These are phyloP conservation scores for Saprolegnia parasitica DNA, from an alignment of 352 stramenopile genomes.

Conservation along the genomic window DNA sequence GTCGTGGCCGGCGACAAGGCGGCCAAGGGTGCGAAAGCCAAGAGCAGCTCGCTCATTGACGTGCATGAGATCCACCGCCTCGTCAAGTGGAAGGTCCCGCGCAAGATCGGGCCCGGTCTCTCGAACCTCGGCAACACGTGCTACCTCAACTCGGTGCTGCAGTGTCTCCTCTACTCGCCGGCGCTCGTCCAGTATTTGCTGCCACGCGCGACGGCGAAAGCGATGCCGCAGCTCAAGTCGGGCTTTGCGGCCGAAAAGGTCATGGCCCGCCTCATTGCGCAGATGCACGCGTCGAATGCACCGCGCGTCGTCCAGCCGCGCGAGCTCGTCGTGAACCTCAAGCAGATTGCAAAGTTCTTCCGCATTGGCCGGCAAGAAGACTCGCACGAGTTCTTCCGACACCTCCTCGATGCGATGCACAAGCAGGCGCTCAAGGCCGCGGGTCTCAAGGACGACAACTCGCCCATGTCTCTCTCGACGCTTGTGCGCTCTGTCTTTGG, in stretches of 20 bases:
- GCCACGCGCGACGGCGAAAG: constrained; percentile 39
- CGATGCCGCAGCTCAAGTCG: constrained; percentile 35
- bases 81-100: constrained; percentile 54
- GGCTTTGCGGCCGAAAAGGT: constrained; percentile 55
- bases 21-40: constrained; percentile 27
- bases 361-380: constrained; percentile 87
- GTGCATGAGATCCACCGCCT: constrained; percentile 45
- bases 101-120: constrained; percentile 75
- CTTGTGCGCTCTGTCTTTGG: constrained; percentile 83
- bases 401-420: constrained; percentile 85
- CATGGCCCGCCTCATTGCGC: constrained; percentile 64
- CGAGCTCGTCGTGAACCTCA: constrained; percentile 81
- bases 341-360: constrained; percentile 79
- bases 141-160: constrained; percentile 92
- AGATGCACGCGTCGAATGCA: constrained; percentile 40
- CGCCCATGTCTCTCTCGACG: constrained; percentile 57
- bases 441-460: constrained; percentile 62
- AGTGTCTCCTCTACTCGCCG: constrained; percentile 82
- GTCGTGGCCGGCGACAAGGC: constrained; percentile 8
- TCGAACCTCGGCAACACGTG: constrained; percentile 94
- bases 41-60: constrained; percentile 42
- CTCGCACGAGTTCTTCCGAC: constrained; percentile 88
- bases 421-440: constrained; percentile 62
- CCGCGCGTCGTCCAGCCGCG: constrained; percentile 61
- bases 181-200: constrained; percentile 87